Evolutionary conservation across 2,329 filamentous ascomycete species (phyloP).

Genomic region (Talaromyces sp.): DNA sequence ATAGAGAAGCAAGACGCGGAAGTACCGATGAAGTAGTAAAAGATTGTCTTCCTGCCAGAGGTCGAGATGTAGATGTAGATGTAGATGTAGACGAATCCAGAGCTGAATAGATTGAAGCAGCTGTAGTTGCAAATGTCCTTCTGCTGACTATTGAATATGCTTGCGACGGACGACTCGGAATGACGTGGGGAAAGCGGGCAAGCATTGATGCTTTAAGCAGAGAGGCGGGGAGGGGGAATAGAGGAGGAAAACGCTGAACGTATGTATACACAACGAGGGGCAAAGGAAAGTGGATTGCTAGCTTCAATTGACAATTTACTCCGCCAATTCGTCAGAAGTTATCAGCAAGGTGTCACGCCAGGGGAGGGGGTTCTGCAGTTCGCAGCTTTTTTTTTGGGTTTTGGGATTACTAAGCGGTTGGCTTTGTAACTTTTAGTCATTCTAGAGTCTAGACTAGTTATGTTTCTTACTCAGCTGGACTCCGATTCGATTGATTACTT

Average conservation of each 20-base stretch:
- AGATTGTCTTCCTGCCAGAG: neutral
- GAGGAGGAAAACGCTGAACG: neutral
- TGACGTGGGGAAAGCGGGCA: slow-evolving; percentile 7
- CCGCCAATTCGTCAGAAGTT: neutral
- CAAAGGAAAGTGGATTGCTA: neutral
- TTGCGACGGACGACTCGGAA: slow-evolving; percentile 10
- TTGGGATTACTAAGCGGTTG: no score
- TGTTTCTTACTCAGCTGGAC: neutral
- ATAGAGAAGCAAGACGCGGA: slow-evolving; percentile 36
- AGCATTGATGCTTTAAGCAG: slow-evolving; percentile 11
- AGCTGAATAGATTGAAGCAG: neutral
- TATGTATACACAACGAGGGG: neutral
- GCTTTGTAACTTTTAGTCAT: neutral
- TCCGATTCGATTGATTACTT: neutral
- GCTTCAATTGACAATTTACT: neutral
- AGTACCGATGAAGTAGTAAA: slow-evolving; percentile 8
- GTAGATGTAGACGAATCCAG: slow-evolving; percentile 11
- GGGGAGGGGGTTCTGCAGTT: neutral
- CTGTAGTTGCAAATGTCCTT: neutral
- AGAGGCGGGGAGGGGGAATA: neutral
- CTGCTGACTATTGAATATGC: neutral
- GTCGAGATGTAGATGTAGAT: neutral
- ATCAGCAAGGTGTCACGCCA: neutral
- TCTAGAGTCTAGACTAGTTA: no score
- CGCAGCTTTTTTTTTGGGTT: neutral